phyloP scores from a whole-genome alignment of 345 rosid species.

The Excoecaria cochinchinensis region DNA sequence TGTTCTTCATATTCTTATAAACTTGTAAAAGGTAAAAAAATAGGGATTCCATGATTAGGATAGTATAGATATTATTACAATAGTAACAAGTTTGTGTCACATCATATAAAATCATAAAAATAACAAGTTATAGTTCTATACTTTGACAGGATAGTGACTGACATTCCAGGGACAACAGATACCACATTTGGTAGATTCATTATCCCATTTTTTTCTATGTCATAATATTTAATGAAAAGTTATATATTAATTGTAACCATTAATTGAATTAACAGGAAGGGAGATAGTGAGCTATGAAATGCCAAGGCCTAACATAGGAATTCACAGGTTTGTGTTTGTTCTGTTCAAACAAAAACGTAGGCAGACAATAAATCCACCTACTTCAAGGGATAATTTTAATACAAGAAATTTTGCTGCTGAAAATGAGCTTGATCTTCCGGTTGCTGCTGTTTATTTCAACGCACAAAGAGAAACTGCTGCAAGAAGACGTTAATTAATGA shows the following conservation, averaged over 20 bases:
- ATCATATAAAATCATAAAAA: no score
- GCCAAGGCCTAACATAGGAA: constrained; percentile 92
- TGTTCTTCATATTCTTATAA: no score
- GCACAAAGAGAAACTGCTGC: constrained; percentile 71
- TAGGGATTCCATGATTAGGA: no score
- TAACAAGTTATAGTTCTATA: no score
- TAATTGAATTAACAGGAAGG: constrained; percentile 42
- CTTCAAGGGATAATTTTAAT: constrained; percentile 46
- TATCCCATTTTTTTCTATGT: background rate
- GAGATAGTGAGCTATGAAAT: constrained; percentile 76
- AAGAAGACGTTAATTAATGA: constrained; percentile 31
- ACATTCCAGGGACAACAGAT: constrained; percentile 96
- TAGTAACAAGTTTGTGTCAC: no score
- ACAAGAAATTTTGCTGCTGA: constrained; percentile 53
- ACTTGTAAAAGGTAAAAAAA: no score
- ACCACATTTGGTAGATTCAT: constrained; percentile 67
- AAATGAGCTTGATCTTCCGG: constrained; percentile 65
- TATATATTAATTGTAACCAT: no score
- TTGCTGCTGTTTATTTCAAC: constrained; percentile 71
- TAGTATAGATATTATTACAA: no score
- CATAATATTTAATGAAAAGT: no score
- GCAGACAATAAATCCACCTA: constrained; percentile 44
- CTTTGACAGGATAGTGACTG: constrained; percentile 74
- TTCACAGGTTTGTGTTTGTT: constrained; percentile 83
- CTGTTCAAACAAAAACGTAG: constrained; percentile 78